A percentile compares a stretch with the other conserved stretches of the same genome.
Conservation (phyloP, 257 asterid genomes). For the Pogostemon cablin region DNA sequence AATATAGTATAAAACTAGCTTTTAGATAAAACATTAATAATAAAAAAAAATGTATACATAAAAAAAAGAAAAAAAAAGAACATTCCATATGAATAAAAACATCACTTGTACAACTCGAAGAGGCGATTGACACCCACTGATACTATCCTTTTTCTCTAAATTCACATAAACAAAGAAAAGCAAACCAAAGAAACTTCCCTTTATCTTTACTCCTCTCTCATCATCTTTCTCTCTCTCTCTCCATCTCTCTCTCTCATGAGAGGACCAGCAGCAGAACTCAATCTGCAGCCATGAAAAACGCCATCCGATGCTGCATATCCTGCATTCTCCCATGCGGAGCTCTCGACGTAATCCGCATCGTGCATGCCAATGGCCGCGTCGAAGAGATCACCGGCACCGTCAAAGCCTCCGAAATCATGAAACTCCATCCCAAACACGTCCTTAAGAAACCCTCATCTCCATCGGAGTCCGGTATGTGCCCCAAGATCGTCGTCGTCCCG, state of each 20-base stretch:
- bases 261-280: background rate
- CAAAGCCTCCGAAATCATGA: slow-evolving; percentile 76
- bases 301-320: slow-evolving; percentile 92
- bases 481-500: slow-evolving; percentile 65
- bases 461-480: slow-evolving; percentile 56
- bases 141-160: slow-evolving; percentile 17
- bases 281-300: slow-evolving; percentile 54
- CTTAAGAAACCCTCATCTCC: slow-evolving; percentile 75
- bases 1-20: too few species aligned
- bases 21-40: too few species aligned
- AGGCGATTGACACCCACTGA: slow-evolving; percentile 41
- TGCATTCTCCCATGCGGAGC: slow-evolving; percentile 99
- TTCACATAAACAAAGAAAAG: slow-evolving; percentile 16
- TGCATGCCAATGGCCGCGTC: slow-evolving; percentile 80
- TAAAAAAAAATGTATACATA: too few species aligned
- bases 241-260: slow-evolving; percentile 26
- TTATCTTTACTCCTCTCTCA: slow-evolving; percentile 24
- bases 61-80: background rate
- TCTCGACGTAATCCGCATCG: slow-evolving; percentile 89
- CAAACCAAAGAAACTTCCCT: slow-evolving; percentile 32
- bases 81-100: slow-evolving; percentile 15
- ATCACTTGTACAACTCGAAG: slow-evolving; percentile 20
- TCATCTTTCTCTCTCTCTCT: slow-evolving; percentile 18
- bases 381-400: slow-evolving; percentile 75
- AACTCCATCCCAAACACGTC: slow-evolving; percentile 81